Evolutionary conservation across 2,329 filamentous ascomycete species (phyloP).

Genomic region (Verticillium nubilum): DNA sequence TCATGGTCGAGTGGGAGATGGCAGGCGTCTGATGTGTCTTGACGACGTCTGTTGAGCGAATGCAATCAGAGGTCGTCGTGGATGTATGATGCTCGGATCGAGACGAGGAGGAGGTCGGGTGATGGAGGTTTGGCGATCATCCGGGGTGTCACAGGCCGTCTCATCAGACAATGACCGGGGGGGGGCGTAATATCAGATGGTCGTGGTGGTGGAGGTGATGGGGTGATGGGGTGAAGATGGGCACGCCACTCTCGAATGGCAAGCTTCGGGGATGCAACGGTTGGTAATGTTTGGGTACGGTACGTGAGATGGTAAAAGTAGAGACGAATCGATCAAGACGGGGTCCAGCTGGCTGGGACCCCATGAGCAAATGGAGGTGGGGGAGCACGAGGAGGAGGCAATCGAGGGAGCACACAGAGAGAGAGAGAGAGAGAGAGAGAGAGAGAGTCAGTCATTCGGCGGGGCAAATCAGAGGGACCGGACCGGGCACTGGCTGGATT

Average conservation of each 20-base stretch:
- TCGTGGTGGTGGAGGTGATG: neutral
- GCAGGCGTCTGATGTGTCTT: constrained; percentile 22
- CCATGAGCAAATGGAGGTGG: constrained; percentile 25
- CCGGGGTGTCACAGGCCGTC: neutral
- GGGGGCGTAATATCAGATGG: neutral
- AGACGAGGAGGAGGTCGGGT: neutral
- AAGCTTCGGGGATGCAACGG: neutral
- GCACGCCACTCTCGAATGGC: neutral
- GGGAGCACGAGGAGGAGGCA: constrained; percentile 25
- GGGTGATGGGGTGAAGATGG: neutral
- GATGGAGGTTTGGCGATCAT: neutral
- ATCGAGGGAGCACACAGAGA: constrained; percentile 25
- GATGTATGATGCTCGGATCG: neutral
- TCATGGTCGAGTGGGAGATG: constrained; percentile 10
- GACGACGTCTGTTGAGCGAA: constrained; percentile 10
- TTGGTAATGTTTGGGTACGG: neutral
- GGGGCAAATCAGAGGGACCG: constrained; percentile 24
- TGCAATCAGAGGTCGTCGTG: constrained; percentile 2
- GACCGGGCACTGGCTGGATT: constrained; percentile 22
- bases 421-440: constrained; percentile 22
- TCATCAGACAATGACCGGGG: neutral
- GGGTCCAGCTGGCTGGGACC: constrained; percentile 19
- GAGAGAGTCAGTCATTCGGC: constrained; percentile 24
- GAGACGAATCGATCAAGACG: constrained; percentile 7
- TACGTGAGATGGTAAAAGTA: constrained; percentile 4